Percentiles rank a stretch among this genome's conserved stretches.
These are phyloP conservation scores for Ceratocystis alfenasii DNA, from an alignment of 2,329 filamentous ascomycete species.

Conservation along the genomic window DNA sequence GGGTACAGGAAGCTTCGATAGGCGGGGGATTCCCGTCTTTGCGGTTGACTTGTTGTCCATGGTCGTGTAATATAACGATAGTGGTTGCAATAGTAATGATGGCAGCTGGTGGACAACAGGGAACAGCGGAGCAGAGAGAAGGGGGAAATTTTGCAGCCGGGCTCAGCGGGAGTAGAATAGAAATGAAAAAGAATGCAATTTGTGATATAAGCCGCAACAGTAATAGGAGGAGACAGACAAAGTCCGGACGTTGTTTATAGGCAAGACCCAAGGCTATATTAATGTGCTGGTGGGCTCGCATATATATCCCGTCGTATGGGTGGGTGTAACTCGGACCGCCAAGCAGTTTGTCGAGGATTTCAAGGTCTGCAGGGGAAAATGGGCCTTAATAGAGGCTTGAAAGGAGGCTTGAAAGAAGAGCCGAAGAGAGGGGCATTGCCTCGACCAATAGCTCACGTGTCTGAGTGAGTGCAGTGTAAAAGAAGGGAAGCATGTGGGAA, in stretches of 20 bases:
- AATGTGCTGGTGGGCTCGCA: not conserved
- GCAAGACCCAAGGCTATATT: not conserved
- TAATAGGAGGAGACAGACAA: not conserved
- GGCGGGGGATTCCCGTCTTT: constrained; percentile 21
- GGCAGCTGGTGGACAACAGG: not conserved
- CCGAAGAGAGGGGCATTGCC: not conserved
- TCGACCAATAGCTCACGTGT: not conserved
- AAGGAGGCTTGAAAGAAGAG: too few relatives aligned
- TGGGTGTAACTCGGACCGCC: constrained; percentile 4
- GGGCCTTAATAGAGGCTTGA: not conserved
- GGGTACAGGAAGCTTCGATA: constrained; percentile 22
- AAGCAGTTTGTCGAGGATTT: constrained; percentile 1
- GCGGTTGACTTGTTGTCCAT: constrained; percentile 19
- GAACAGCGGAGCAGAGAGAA: not conserved
- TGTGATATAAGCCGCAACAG: too few relatives aligned
- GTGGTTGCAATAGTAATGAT: not conserved
- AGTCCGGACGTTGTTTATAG: not conserved
- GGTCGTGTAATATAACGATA: not conserved
- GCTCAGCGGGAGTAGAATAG: not conserved
- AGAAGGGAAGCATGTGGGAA: not conserved
- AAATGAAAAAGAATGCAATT: not conserved
- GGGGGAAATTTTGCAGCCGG: not conserved
- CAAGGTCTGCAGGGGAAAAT: constrained; percentile 8
- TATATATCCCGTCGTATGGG: not conserved
- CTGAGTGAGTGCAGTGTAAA: not conserved